A percentile compares a stretch with the other conserved stretches of the same genome.
These are phyloP conservation scores for Cercospora janseana DNA, from an alignment of 2,329 filamentous ascomycete genomes.

Conservation along the genomic window DNA sequence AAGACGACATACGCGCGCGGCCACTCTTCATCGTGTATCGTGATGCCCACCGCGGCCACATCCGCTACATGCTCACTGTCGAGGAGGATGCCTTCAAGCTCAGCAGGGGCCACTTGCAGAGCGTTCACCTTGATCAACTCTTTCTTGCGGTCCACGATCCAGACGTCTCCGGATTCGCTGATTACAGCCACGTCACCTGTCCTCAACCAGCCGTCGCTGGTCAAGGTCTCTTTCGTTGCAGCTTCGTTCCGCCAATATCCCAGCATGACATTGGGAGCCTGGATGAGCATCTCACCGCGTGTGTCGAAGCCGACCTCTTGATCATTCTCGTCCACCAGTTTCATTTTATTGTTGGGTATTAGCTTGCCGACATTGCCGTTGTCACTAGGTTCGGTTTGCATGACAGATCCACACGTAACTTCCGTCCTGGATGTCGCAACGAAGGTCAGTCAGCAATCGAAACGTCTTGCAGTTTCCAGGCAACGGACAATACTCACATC, in stretches of 20 bases:
- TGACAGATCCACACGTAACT: constrained; percentile 43
- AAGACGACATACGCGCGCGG: constrained; percentile 55
- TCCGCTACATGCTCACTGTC: constrained; percentile 55
- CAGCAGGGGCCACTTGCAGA: constrained; percentile 33
- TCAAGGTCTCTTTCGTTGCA: constrained; percentile 41
- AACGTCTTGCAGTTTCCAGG: too few species aligned
- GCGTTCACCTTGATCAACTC: constrained; percentile 21
- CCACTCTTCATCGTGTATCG: constrained; percentile 51
- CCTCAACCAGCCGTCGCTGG: constrained; percentile 42
- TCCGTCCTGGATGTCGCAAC: constrained; percentile 27
- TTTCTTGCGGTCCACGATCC: constrained; percentile 41
- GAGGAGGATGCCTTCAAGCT: constrained; percentile 44
- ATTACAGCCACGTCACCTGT: constrained; percentile 38
- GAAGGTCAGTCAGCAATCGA: neutral
- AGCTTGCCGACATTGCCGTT: constrained; percentile 43
- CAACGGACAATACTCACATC: constrained; percentile 27
- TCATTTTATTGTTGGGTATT: constrained; percentile 41
- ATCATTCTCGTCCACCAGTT: constrained; percentile 43
- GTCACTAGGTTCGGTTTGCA: constrained; percentile 37
- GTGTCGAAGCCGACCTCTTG: constrained; percentile 41
- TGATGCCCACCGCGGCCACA: constrained; percentile 56
- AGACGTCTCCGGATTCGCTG: constrained; percentile 36
- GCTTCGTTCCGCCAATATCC: constrained; percentile 45
- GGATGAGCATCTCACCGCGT: constrained; percentile 43
- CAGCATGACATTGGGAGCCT: constrained; percentile 43